These are phyloP conservation scores for Ustilago xerochloae DNA, from an alignment of 1,284 basidiomycete species.

Conservation along the genomic window DNA sequence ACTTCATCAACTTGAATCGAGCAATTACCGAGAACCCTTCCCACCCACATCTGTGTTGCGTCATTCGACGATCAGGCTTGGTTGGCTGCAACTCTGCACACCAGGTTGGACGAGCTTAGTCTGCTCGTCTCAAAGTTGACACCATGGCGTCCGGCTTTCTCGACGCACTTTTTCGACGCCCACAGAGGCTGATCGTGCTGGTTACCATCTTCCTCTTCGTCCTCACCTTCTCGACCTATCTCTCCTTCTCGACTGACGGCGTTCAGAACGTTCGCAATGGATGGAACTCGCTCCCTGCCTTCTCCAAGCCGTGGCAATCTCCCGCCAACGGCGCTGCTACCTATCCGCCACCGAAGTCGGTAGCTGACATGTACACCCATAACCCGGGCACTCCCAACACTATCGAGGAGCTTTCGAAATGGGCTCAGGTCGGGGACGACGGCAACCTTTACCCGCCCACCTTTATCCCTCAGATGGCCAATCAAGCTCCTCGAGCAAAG, in stretches of 20 bases:
- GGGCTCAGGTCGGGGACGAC: conserved; percentile 57
- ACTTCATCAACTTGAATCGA: background rate
- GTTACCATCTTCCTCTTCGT: conserved; percentile 51
- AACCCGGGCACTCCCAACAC: conserved; percentile 48
- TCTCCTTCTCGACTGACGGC: conserved; percentile 49
- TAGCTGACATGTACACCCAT: conserved; percentile 60
- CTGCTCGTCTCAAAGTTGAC: background rate
- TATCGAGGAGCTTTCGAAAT: conserved; percentile 58
- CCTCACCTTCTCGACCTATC: conserved; percentile 54
- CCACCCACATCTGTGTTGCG: too few relatives aligned
- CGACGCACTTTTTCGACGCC: conserved; percentile 52
- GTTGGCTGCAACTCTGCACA: background rate
- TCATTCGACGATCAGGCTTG: background rate
- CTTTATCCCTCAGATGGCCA: conserved; percentile 60
- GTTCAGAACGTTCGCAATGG: conserved; percentile 37
- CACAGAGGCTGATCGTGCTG: conserved; percentile 56
- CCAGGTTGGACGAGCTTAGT: background rate
- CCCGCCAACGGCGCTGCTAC: conserved; percentile 13
- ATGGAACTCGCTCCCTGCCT: conserved; percentile 27
- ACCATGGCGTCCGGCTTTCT: conserved; percentile 48
- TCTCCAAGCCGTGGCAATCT: conserved; percentile 33
- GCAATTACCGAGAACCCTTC: background rate
- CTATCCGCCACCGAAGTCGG: conserved; percentile 28
- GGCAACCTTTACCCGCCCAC: conserved; percentile 64
- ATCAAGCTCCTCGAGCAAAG: conserved; percentile 63